These are phyloP conservation scores for Trichoderma pleuroti DNA, from an alignment of 2,329 filamentous ascomycete species.

Conservation along the genomic window DNA sequence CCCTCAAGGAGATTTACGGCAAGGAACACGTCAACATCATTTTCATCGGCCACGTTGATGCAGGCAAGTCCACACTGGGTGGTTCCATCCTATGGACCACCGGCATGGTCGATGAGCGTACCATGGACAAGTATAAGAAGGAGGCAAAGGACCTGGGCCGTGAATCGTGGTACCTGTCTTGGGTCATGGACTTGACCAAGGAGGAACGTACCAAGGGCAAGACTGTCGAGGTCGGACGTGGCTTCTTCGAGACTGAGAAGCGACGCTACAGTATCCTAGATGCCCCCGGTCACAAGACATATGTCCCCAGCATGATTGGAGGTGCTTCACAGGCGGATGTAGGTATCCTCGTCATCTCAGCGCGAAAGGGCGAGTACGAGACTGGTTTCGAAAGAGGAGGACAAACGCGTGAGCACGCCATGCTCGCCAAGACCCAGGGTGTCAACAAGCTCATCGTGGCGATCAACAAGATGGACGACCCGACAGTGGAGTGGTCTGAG, in stretches of 20 bases:
- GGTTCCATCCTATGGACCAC: slow-evolving; percentile 90
- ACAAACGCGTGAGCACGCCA: slow-evolving; percentile 95
- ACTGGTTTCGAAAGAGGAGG: slow-evolving; percentile 96
- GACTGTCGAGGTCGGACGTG: slow-evolving; percentile 94
- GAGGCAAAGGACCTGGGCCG: slow-evolving; percentile 95
- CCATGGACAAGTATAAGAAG: slow-evolving; percentile 95
- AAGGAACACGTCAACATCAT: slow-evolving; percentile 94
- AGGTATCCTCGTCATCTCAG: slow-evolving; percentile 91
- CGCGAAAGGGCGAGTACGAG: slow-evolving; percentile 97
- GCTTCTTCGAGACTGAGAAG: slow-evolving; percentile 96
- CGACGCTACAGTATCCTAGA: slow-evolving; percentile 95
- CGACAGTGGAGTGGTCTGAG: slow-evolving; percentile 93
- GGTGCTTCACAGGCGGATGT: slow-evolving; percentile 91
- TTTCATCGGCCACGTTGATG: slow-evolving; percentile 97
- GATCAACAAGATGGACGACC: slow-evolving; percentile 99
- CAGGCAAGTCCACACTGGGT: slow-evolving; percentile 93
- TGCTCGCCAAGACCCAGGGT: slow-evolving; percentile 96
- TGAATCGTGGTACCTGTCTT: slow-evolving; percentile 98
- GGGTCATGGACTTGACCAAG: slow-evolving; percentile 95
- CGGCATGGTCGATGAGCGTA: slow-evolving; percentile 99
- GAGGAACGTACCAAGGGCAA: slow-evolving; percentile 96
- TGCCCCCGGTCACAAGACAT: slow-evolving; percentile 96
- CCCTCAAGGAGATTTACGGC: slow-evolving; percentile 91
- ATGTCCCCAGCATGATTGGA: slow-evolving; percentile 97
- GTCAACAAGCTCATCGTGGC: slow-evolving; percentile 94